Evolutionary conservation across 768 basidiomycete species (phyloP), one percentile per base, ranked within the genome.

Genomic region (Xerocomellus amylosporus): DNA sequence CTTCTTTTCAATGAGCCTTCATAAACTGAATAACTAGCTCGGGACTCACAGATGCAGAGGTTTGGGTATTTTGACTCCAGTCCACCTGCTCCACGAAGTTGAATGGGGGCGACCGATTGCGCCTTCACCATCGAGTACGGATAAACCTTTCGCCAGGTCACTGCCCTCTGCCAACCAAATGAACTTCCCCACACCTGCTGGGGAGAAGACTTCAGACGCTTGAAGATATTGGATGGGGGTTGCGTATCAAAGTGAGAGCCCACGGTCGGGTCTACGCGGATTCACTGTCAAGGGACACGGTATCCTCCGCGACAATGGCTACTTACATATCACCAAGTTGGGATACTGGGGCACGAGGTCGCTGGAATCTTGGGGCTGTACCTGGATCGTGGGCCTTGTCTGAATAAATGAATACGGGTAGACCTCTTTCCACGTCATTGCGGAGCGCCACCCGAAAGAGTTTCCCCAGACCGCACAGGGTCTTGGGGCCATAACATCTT

Each of bases 241-340:
- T 75, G 73, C 7, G 71, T 46, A 28, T 71, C 68, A 34, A 75
- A 58, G 55, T 69, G 53, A 12, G 75, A 73, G 48, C 72, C 75
- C 17, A 61, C 60, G 3, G 65, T 42, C 17, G 69, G 73, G 55
- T 77, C 77, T 78, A 52, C 2, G n/a, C n/a, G 30, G 6, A 9
- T 55, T 39, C 2, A 24, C 4, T 10, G 41, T 59, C 20, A 62
- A 33, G 7, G 14, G 9, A 44, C 8, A 51, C 19, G 1, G 2
- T 12, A 33, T 24, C 37, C 17, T 13, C 38, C 13, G 15, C 6
- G 31, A 48, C 8, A 22, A 46, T 10, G 43, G 19, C n/a, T 30
- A 50, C 71, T 58, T 52, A 73, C 71, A 73, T 30, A 71, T 66
- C 7, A 61, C 64, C 43, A 72, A 42, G 45, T 59, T 53, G 22